Evolutionary conservation across 2,329 filamentous ascomycete genomes (phyloP), one percentile per base, ranked within the genome.

Genomic region (Dothiorella sarmentorum): DNA sequence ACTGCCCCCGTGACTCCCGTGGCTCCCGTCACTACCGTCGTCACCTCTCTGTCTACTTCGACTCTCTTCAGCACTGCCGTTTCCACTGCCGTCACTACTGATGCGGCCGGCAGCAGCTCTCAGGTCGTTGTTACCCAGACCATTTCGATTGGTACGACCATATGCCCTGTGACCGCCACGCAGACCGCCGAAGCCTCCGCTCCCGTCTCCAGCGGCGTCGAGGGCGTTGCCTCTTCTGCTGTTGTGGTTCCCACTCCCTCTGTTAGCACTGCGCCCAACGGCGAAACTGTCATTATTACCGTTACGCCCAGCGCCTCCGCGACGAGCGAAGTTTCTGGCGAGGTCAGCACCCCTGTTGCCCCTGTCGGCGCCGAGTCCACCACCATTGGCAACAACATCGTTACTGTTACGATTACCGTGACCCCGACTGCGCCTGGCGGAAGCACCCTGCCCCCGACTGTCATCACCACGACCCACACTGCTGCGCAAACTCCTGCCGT

Each of bases 31-130:
- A 33, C 55, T 11, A 20, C 24, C 24, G n/a, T 9, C 7, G 40
- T 35, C 9, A 40, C 37, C 13, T 17, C 51, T 75, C 22, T 79
- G 84, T 68, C 81, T 82, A 55, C 51, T 9, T 42, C 51, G 15
- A 55, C 26, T 33, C 20, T 56, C 44, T 40, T 49, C 49, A 17
- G 53, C 56, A 45, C 53, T 13, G 53, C 52, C 6, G 15, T 43
- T 27, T 17, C n/a, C 37, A 56, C 53, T 7, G 24, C 53, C 7
- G 22, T 20, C 4, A 26, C 18, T 22, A 27, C 33, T n/a, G 43
- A 33, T 17, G 31, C 29, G 52, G 22, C 45, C 18, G 62, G 11
- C 37, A 57, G 47, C 44, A 61, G 62, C 45, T 58, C 53, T 24
- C 27, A 60, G 20, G 53, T 56, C 7, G 29, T 43, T 37, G 55